phyloP scores from a whole-genome alignment of 2,329 filamentous ascomycete genomes.

The Aspergillus niger region DNA sequence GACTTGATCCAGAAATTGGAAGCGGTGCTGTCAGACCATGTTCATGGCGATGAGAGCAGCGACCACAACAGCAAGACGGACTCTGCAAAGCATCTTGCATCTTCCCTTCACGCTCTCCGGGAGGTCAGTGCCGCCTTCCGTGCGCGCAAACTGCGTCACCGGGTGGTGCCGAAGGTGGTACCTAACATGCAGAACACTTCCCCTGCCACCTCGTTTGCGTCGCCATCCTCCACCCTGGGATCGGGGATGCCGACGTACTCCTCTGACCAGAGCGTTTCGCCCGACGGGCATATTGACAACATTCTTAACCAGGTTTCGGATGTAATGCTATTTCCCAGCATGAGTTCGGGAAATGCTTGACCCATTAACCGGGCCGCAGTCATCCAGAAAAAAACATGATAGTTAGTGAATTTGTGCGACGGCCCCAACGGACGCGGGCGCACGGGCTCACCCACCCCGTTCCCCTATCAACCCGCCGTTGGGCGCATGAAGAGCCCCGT shows the following conservation, averaged over 20 bases:
- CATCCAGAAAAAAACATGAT: background rate
- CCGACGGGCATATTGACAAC: slow-evolving; percentile 31
- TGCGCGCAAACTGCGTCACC: slow-evolving; percentile 17
- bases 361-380: background rate
- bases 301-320: slow-evolving; percentile 38
- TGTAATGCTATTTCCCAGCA: slow-evolving; percentile 40
- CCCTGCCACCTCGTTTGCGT: slow-evolving; percentile 13
- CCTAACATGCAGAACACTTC: slow-evolving; percentile 10
- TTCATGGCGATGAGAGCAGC: slow-evolving; percentile 28
- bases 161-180: slow-evolving; percentile 8
- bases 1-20: slow-evolving; percentile 34
- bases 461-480: background rate
- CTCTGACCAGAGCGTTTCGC: slow-evolving; percentile 10
- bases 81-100: slow-evolving; percentile 36
- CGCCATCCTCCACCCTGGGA: slow-evolving; percentile 12
- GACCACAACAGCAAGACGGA: slow-evolving; percentile 33
- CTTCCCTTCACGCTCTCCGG: slow-evolving; percentile 35
- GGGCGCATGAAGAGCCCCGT: background rate
- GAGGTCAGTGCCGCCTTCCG: slow-evolving; percentile 35
- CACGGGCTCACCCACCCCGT: background rate
- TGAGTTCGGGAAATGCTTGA: slow-evolving; percentile 24
- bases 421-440: background rate
- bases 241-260: slow-evolving; percentile 11
- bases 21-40: slow-evolving; percentile 34
- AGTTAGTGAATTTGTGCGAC: slow-evolving; percentile 1